Evolutionary conservation across 768 basidiomycete species (phyloP), one percentile per base, ranked within the genome.

Genomic region (Artomyces pyxidatus): DNA sequence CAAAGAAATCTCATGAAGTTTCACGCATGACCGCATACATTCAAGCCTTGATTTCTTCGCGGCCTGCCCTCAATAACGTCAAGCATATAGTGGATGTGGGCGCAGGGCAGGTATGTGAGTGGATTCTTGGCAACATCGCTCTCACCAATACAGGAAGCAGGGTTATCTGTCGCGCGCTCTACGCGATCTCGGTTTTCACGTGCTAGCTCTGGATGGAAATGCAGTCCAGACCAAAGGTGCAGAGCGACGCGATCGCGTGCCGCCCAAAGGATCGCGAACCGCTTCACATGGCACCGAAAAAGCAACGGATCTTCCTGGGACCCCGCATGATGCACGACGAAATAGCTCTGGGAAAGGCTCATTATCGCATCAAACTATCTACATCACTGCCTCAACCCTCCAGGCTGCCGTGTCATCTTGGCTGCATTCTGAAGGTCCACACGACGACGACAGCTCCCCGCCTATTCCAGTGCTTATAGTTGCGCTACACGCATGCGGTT

Each of bases 1-100:
- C 84, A 5, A 88, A 88, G 62, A 88, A 88, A 60, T 66, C 68
- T 2, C 85, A 88, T 53, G 86, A 88, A 60, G 83, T 88, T 40
- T 55, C 65, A 1, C 74, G 76, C 42, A 87, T 87, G 83, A 66
- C 71, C 16, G 62, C 71, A 6, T 83, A 77, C 63, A 68, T 83
- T 23, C 59, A 63, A 32, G 58, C 57, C 16, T 59, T 81, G 26
- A 62, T 68, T 38, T 49, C 58, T 32, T 63, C 39, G 35, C 60
- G 17, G 41, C 58, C 52, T 59, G n/a, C 54, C 49, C 51, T 53
- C 35, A 26, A 55, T 46, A 17, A 48, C 37, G 39, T 65, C 16
- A 57, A 56, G 12, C 74, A 78, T 52, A 75, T 77, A 25, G 84
- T 88, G 28, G 86, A 88, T 52, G 71, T 87, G 37, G 86, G 86